These are phyloP conservation scores for Diaporthe ampelina DNA, from an alignment of 2,329 filamentous ascomycete species.

Conservation along the genomic window DNA sequence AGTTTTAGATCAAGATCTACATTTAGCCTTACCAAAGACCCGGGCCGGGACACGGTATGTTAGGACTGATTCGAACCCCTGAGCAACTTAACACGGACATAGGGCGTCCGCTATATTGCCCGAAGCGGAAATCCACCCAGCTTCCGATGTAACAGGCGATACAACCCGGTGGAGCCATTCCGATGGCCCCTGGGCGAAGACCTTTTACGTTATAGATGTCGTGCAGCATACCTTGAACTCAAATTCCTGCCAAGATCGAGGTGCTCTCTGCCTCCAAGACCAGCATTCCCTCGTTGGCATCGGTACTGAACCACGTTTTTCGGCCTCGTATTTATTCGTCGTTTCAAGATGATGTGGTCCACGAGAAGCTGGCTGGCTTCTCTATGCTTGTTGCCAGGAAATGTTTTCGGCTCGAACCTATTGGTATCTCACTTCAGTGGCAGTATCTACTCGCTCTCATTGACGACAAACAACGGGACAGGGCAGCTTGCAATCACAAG, in stretches of 20 bases:
- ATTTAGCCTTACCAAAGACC: slow-evolving; percentile 32
- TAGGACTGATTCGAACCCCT: slow-evolving; percentile 15
- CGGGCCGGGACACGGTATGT: background rate
- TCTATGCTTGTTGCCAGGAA: slow-evolving; percentile 2
- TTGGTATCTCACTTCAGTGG: slow-evolving; percentile 57
- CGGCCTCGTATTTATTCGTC: too few relatives aligned
- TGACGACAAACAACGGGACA: slow-evolving; percentile 45
- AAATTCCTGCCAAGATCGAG: slow-evolving; percentile 9
- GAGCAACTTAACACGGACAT: slow-evolving; percentile 29
- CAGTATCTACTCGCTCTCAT: slow-evolving; percentile 54
- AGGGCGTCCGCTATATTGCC: slow-evolving; percentile 19
- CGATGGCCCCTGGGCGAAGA: slow-evolving; percentile 1
- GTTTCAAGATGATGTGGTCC: background rate
- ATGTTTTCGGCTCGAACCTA: slow-evolving; percentile 45
- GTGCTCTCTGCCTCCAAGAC: background rate
- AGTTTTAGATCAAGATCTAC: slow-evolving; percentile 16
- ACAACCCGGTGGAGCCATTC: background rate
- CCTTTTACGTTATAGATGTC: background rate
- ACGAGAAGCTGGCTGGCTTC: background rate
- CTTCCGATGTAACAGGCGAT: slow-evolving; percentile 25
- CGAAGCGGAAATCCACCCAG: slow-evolving; percentile 2
- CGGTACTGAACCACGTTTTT: background rate
- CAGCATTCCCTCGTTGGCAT: background rate
- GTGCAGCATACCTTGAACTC: slow-evolving; percentile 8
- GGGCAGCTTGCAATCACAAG: slow-evolving; percentile 47